A percentile compares a stretch with the other conserved stretches of the same genome.
Evolutionary conservation across 192 early-diverging fungal genomes (phyloP).

Genomic region (Bifiguratus adelaidae): DNA sequence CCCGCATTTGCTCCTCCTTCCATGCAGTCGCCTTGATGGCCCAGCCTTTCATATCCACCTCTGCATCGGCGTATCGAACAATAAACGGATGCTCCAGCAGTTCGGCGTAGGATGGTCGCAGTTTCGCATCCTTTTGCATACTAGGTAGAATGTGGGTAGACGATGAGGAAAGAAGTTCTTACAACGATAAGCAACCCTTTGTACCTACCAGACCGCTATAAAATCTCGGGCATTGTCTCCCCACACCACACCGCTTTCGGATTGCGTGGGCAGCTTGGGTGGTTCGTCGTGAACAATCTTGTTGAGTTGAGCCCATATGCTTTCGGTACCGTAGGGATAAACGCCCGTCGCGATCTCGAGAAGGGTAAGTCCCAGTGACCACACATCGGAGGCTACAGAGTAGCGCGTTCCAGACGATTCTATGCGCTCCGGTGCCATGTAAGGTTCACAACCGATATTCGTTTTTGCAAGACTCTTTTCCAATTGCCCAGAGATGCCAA

Average conservation of each 20-base stretch:
- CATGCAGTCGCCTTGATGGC: constrained; percentile 44
- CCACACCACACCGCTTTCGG: too few species aligned
- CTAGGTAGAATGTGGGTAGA: constrained; percentile 12
- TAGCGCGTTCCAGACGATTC: constrained; percentile 52
- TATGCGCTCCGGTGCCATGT: constrained; percentile 96
- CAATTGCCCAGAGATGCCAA: constrained; percentile 90
- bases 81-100: constrained; percentile 76
- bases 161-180: not conserved
- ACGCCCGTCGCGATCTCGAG: constrained; percentile 74
- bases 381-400: constrained; percentile 85
- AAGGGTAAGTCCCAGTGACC: constrained; percentile 84
- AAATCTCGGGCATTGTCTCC: constrained; percentile 66
- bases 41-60: constrained; percentile 84
- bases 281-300: constrained; percentile 76
- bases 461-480: constrained; percentile 86
- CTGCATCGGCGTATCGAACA: constrained; percentile 36
- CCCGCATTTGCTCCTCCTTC: constrained; percentile 5
- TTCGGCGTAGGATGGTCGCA: constrained; percentile 66
- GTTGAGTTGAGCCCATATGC: constrained; percentile 78
- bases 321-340: constrained; percentile 71
- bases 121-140: constrained; percentile 54
- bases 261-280: constrained; percentile 60
- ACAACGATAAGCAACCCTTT: not conserved
- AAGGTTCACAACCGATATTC: constrained; percentile 88
- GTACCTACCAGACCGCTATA: constrained; percentile 55